Conservation (phyloP, 176 grass and related monocot genomes). For the Pharus latifolius region DNA sequence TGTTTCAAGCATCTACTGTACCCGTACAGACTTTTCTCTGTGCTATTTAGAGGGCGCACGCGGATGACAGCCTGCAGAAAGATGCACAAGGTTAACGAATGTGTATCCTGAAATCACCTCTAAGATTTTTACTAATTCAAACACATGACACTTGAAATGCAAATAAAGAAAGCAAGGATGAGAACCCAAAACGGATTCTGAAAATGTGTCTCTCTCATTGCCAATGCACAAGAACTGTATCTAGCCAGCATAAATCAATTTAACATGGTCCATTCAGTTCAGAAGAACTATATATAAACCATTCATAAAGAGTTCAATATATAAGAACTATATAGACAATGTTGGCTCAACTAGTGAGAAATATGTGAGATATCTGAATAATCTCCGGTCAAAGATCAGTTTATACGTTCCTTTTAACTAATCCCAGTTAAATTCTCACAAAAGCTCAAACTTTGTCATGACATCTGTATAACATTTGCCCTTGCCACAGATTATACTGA, state of each 20-base stretch:
- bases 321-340: too few relatives aligned
- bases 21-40: constrained; percentile 48
- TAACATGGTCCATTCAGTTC: background rate
- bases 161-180: background rate
- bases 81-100: constrained; percentile 15
- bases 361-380: background rate
- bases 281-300: background rate
- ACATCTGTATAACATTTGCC: too few relatives aligned
- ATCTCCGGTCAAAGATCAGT: background rate
- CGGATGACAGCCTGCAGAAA: constrained; percentile 77
- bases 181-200: background rate
- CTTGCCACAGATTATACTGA: too few relatives aligned
- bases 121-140: background rate
- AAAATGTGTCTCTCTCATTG: background rate
- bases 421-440: background rate
- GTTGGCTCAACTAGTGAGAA: too few relatives aligned
- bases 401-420: background rate
- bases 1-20: constrained; percentile 88
- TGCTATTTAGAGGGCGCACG: constrained; percentile 67
- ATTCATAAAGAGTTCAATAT: background rate
- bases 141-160: background rate
- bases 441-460: too few relatives aligned
- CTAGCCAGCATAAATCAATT: background rate
- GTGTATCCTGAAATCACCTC: background rate
- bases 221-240: background rate